Conservation (phyloP, 441 rosid genomes). For the Croton laevigatus region DNA sequence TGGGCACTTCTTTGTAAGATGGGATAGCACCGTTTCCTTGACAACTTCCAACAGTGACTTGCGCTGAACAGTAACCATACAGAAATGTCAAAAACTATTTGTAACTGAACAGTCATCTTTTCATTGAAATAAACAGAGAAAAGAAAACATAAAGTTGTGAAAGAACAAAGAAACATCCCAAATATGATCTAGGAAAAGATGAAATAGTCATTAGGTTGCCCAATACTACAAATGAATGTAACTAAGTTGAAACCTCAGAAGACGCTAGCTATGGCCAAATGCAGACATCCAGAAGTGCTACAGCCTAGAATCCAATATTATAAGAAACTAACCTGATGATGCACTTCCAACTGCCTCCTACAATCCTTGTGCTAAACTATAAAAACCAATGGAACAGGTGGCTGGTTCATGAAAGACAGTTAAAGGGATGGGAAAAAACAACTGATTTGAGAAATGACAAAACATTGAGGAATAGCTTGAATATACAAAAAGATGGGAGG, state of each 20-base stretch:
- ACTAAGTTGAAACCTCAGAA: background rate
- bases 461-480: no score
- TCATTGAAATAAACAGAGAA: background rate
- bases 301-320: background rate
- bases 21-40: slow-evolving; percentile 89
- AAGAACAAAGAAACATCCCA: background rate
- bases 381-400: background rate
- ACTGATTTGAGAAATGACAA: background rate
- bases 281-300: background rate
- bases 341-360: background rate
- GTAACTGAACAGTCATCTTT: slow-evolving; percentile 5
- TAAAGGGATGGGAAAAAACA: background rate
- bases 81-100: slow-evolving; percentile 18
- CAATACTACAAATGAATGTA: background rate
- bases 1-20: slow-evolving; percentile 78
- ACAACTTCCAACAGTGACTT: slow-evolving; percentile 76
- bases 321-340: background rate
- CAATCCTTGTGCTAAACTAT: background rate
- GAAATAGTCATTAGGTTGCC: background rate
- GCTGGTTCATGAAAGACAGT: background rate
- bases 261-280: background rate
- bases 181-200: background rate
- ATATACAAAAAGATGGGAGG: background rate
- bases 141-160: background rate
- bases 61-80: slow-evolving; percentile 49